phyloP scores from a whole-genome alignment of 768 basidiomycete species.

The Astraeus odoratus region DNA sequence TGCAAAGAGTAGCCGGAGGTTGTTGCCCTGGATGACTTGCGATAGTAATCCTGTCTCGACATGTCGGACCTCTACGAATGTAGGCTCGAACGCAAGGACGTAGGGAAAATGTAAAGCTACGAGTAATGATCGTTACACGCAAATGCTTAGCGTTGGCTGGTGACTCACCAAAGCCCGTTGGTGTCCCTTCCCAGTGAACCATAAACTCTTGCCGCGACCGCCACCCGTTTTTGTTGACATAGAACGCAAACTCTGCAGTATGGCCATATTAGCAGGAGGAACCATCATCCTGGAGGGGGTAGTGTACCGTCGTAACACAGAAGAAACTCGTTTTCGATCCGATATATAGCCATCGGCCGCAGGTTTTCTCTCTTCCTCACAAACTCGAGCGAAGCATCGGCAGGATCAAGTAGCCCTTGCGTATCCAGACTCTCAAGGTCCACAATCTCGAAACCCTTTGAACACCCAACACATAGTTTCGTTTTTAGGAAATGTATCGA shows the following conservation, averaged over 20 bases:
- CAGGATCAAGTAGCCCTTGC: constrained; percentile 90
- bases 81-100: constrained; percentile 92
- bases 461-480: constrained; percentile 93
- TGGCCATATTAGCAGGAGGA: constrained; percentile 3
- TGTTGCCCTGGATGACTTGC: constrained; percentile 92
- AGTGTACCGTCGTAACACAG: constrained; percentile 91
- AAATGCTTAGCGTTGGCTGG: neutral
- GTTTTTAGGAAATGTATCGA: constrained; percentile 98
- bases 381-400: constrained; percentile 87
- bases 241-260: constrained; percentile 89
- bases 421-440: constrained; percentile 96
- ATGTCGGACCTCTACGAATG: constrained; percentile 94
- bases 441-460: constrained; percentile 97
- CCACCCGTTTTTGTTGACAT: constrained; percentile 95
- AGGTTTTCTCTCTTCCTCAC: constrained; percentile 85
- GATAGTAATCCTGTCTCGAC: constrained; percentile 88
- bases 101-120: constrained; percentile 96
- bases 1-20: constrained; percentile 85
- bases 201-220: constrained; percentile 87
- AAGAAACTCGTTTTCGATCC: constrained; percentile 94
- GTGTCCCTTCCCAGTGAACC: constrained; percentile 94
- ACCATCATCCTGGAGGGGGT: neutral
- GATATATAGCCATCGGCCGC: constrained; percentile 92
- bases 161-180: constrained; percentile 88
- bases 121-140: constrained; percentile 4